Evolutionary conservation across 2,329 filamentous ascomycete species (phyloP).

Genomic region (Botrytis aclada): DNA sequence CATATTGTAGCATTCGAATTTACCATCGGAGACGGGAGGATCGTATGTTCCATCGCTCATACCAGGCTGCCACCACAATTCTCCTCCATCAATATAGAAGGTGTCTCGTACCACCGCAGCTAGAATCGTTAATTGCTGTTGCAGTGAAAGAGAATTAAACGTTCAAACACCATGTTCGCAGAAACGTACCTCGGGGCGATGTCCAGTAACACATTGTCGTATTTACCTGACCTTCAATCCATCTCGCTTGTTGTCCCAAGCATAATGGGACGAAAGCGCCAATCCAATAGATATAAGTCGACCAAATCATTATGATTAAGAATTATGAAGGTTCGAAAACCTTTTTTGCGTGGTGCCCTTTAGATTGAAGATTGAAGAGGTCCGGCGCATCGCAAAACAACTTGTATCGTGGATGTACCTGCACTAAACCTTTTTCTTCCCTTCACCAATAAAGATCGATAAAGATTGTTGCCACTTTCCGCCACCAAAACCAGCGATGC

Average conservation of each 20-base stretch:
- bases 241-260: constrained; percentile 47
- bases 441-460: not conserved
- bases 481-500: constrained; percentile 18
- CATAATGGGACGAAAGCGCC: constrained; percentile 30
- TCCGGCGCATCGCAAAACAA: constrained; percentile 21
- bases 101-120: constrained; percentile 58
- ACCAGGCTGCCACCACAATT: constrained; percentile 51
- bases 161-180: not conserved
- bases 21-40: constrained; percentile 42
- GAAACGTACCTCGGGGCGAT: constrained; percentile 40
- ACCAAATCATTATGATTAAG: constrained; percentile 25
- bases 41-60: constrained; percentile 45
- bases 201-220: constrained; percentile 59
- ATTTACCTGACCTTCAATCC: constrained; percentile 52
- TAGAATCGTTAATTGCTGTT: constrained; percentile 38
- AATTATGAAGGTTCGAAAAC: constrained; percentile 13
- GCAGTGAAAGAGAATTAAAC: not conserved
- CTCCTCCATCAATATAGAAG: constrained; percentile 64
- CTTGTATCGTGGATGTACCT: constrained; percentile 16
- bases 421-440: not conserved
- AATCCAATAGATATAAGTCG: constrained; percentile 21
- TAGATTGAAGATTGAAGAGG: constrained; percentile 20
- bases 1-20: constrained; percentile 21
- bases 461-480: constrained; percentile 20
- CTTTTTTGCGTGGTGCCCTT: constrained; percentile 3